Conservation (phyloP, 2,329 filamentous ascomycete genomes). For the Fusarium sp. region DNA sequence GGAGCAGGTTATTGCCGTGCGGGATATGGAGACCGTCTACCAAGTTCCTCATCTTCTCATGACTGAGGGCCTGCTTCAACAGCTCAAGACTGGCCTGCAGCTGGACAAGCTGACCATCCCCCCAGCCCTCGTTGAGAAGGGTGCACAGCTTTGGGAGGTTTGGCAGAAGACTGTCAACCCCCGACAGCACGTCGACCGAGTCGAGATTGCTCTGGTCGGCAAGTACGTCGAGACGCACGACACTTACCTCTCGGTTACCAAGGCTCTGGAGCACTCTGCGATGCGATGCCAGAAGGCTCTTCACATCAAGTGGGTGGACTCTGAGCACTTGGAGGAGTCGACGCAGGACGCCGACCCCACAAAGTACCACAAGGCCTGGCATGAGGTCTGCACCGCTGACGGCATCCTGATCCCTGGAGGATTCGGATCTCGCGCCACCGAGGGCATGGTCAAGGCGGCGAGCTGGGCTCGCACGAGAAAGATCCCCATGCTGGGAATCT, state of each 20-base stretch:
- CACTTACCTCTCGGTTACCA: slow-evolving; percentile 83
- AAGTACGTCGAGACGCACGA: slow-evolving; percentile 91
- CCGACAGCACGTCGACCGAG: slow-evolving; percentile 72
- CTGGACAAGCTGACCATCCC: slow-evolving; percentile 68
- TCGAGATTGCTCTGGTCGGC: slow-evolving; percentile 88
- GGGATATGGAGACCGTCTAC: slow-evolving; percentile 90
- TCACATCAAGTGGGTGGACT: slow-evolving; percentile 85
- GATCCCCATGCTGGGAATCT: slow-evolving; percentile 87
- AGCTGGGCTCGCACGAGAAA: slow-evolving; percentile 87
- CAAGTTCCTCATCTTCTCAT: slow-evolving; percentile 94
- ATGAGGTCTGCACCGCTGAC: slow-evolving; percentile 75
- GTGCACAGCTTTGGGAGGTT: slow-evolving; percentile 76
- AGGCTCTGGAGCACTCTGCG: slow-evolving; percentile 89
- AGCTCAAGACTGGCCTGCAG: slow-evolving; percentile 73
- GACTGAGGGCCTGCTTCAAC: slow-evolving; percentile 77
- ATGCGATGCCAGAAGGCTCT: slow-evolving; percentile 84
- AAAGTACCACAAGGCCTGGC: slow-evolving; percentile 88
- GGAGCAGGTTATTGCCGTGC: slow-evolving; percentile 88
- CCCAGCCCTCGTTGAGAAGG: slow-evolving; percentile 67
- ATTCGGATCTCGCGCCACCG: slow-evolving; percentile 42
- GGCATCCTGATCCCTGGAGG: slow-evolving; percentile 58
- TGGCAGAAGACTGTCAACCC: slow-evolving; percentile 80
- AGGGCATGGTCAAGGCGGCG: slow-evolving; percentile 91
- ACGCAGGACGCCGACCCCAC: slow-evolving; percentile 71
- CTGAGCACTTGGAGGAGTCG: slow-evolving; percentile 81